A percentile compares a stretch with the other conserved stretches of the same genome.
These are phyloP conservation scores for Cyclaneusma minus DNA, from an alignment of 2,329 filamentous ascomycete species.

Conservation along the genomic window DNA sequence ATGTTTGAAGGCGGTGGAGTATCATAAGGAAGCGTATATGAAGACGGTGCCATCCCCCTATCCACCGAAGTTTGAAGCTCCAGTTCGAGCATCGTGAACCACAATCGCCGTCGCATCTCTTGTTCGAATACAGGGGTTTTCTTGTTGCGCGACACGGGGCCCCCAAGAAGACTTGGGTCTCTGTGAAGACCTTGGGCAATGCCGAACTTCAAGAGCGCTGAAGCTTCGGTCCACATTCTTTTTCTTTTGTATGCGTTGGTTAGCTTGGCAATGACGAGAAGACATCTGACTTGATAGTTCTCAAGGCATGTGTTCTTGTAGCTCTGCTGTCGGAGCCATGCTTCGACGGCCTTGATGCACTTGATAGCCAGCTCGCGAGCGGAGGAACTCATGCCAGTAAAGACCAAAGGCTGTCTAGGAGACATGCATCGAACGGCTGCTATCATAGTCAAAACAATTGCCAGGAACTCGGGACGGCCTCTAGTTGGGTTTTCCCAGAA, in stretches of 20 bases:
- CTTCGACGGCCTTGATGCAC: conserved; percentile 39
- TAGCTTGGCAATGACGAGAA: conserved; percentile 42
- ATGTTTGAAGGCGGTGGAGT: conserved; percentile 38
- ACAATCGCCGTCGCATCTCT: conserved; percentile 44
- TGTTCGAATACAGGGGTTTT: conserved; percentile 36
- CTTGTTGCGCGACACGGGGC: no score
- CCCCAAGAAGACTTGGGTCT: conserved; percentile 35
- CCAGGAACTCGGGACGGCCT: background rate
- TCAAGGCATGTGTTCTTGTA: conserved; percentile 44
- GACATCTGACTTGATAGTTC: conserved; percentile 42
- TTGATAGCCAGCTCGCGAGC: conserved; percentile 25
- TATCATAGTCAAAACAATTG: conserved; percentile 29
- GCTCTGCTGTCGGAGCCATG: conserved; percentile 37
- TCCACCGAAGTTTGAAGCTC: conserved; percentile 47
- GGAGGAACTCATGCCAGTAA: conserved; percentile 40
- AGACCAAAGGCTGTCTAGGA: conserved; percentile 32
- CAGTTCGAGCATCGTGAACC: conserved; percentile 45
- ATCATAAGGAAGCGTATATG: conserved; percentile 40
- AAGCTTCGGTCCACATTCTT: conserved; percentile 42
- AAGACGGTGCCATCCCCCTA: conserved; percentile 39
- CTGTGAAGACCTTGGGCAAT: conserved; percentile 42
- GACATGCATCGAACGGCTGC: conserved; percentile 40
- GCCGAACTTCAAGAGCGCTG: conserved; percentile 38
- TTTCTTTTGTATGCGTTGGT: conserved; percentile 51
- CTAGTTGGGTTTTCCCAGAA: conserved; percentile 8